Evolutionary conservation across 23 red algal species (phyloP), one percentile per base, ranked within the genome.

Genomic region (Cyanidium caldarium): DNA sequence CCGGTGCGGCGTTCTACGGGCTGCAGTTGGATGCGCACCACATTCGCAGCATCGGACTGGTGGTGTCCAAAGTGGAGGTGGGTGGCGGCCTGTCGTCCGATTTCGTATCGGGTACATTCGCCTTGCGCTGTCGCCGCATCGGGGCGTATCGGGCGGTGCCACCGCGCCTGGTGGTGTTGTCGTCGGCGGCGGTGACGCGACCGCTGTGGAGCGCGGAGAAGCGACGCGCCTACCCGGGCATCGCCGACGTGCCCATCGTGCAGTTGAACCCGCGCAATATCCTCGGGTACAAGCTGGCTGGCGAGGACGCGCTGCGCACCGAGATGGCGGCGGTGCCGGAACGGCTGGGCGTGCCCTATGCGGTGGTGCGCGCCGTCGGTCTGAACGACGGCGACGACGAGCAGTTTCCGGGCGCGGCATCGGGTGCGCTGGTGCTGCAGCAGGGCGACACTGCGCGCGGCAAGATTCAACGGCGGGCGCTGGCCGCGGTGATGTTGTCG

Each of bases 111-210:
- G 81, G 81, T 14, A 16, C 33, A n/a, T 85, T 85, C 46, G 31
- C 35, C 26, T 71, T 85, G 28, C 73, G 13, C 1, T 5, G 77
- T 39, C 33, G 46, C 16, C 29, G 56, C 29, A 85, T 85, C 58
- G 15, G 30, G 0, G 81, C 74, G 0, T 85, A 71, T 38, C 43
- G 44, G 0, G 44, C 43, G 69, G 75, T 65, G 1, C 30, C 46
- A 1, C 81, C 81, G 30, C 45, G 76, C 5, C 15, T 85, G 15
- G 65, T 85, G 1, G 65, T 69, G 14, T 17, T 72, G 17, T 85
- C 81, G 3, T 45, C 65, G n/a, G 81, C 81, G 42, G 81, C 81
- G 35, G 81, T 85, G 37, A 85, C 81, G 33, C 57, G 81, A 1
- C 72, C 75, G 17, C 19, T 45, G 12, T 85, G 81, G 81, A 70